Evolutionary conservation across 2,329 filamentous ascomycete species (phyloP).

Genomic region (Tolypocladium sp.): DNA sequence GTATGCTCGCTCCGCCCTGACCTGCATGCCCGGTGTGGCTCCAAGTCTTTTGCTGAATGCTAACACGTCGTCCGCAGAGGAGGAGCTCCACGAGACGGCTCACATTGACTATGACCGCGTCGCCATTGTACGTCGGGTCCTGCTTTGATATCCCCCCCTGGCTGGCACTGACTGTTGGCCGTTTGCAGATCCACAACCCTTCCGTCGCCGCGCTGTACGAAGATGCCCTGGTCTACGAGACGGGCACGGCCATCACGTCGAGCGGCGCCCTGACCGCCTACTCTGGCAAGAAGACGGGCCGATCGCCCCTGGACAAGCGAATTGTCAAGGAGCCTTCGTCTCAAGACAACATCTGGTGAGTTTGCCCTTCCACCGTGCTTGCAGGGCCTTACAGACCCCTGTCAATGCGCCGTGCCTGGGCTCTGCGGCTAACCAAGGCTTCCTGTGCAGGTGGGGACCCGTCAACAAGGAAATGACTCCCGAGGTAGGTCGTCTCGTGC

Average conservation of each 20-base stretch:
- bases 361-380: slow-evolving; percentile 1
- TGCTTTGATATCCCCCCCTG: background rate
- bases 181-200: slow-evolving; percentile 66
- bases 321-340: slow-evolving; percentile 88
- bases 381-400: background rate
- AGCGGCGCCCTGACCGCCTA: slow-evolving; percentile 93
- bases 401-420: background rate
- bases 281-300: slow-evolving; percentile 95
- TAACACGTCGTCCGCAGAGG: slow-evolving; percentile 44
- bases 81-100: slow-evolving; percentile 93
- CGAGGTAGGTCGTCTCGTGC: slow-evolving; percentile 55
- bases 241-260: slow-evolving; percentile 92
- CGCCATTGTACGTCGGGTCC: slow-evolving; percentile 65
- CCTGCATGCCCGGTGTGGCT: background rate
- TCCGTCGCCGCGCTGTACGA: slow-evolving; percentile 95
- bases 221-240: slow-evolving; percentile 94
- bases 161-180: slow-evolving; percentile 10
- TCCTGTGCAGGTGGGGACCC: slow-evolving; percentile 65
- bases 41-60: slow-evolving; percentile 8
- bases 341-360: slow-evolving; percentile 80
- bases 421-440: slow-evolving; percentile 16
- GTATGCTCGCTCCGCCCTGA: slow-evolving; percentile 23
- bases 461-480: slow-evolving; percentile 98
- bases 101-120: slow-evolving; percentile 99
- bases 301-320: slow-evolving; percentile 94